These are phyloP conservation scores for Phytopythium oedochilum DNA, from an alignment of 352 stramenopile genomes.

Conservation along the genomic window DNA sequence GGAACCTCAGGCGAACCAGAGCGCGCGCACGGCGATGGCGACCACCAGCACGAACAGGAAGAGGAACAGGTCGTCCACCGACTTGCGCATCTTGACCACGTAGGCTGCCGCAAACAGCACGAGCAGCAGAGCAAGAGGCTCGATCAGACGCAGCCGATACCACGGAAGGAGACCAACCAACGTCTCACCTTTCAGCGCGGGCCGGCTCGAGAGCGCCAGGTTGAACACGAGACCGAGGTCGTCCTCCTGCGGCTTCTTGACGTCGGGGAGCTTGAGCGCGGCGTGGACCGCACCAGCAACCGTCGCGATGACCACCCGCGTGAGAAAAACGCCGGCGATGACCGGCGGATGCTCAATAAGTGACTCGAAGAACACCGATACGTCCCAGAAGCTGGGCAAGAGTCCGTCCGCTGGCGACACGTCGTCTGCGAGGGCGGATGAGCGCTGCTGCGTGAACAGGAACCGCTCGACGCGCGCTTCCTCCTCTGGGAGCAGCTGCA, in stretches of 20 bases:
- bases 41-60: constrained; percentile 68
- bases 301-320: constrained; percentile 45
- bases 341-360: constrained; percentile 56
- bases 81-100: constrained; percentile 59
- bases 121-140: neutral
- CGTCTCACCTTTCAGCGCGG: constrained; percentile 51
- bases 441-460: constrained; percentile 32
- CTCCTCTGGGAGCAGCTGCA: constrained; percentile 26
- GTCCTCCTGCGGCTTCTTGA: constrained; percentile 59
- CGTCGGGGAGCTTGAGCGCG: constrained; percentile 44
- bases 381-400: constrained; percentile 45
- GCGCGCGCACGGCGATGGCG: constrained; percentile 33
- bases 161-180: too few species aligned
- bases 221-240: constrained; percentile 64
- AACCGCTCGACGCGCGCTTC: constrained; percentile 49
- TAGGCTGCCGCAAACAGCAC: constrained; percentile 28
- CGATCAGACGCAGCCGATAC: too few species aligned
- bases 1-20: constrained; percentile 34
- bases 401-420: constrained; percentile 23
- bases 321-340: constrained; percentile 50
- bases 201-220: constrained; percentile 48
- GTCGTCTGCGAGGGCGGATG: constrained; percentile 12
- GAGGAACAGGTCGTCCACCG: constrained; percentile 67
- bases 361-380: constrained; percentile 44
- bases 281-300: constrained; percentile 30